Evolutionary conservation across 352 stramenopile genomes (phyloP), one percentile per base, ranked within the genome.

Genomic region (Globisporangium viniferum): DNA sequence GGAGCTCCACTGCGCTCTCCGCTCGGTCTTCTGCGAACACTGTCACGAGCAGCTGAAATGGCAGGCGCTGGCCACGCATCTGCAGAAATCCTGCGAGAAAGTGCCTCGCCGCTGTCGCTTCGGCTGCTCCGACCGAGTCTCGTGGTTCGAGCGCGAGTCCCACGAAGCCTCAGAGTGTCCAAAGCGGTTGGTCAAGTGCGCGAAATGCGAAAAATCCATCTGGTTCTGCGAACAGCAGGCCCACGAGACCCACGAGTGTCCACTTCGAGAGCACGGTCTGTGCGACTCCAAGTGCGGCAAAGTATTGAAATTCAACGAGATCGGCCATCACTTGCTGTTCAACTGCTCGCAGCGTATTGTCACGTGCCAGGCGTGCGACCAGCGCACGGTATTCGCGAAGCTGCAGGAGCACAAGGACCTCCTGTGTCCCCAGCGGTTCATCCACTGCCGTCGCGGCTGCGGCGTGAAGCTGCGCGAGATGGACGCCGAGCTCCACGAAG

Each of bases 121-220:
- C 15, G 79, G 84, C 22, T 92, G 86, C 41, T 41, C 27, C 0
- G 8, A 22, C 1, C 69, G 71, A 33, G 57, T 92, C 15, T 24
- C 81, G 0, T 69, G 67, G 49, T 27, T 64, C 8, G 71, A 83
- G 15, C 64, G 35, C 18, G 27, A 31, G 0, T 20, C 55, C 0
- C 85, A 93, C 64, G 85, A 94, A 54, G 54, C 64, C 0, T 70
- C 46, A 2, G 54, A 69, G 1, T 94, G 87, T 35, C 70, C 78
- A 15, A 94, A 94, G 59, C 81, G 85, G 10, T 62, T 92, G n/a
- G 68, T 93, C n/a, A 33, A 60, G 7, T 94, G 87, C 56, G 31
- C 18, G 0, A 58, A 76, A n/a, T 94, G 87, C 35, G 58, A 75
- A 5, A 72, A 76, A 44, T 46, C 53, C 6, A 73, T 92, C 24